Evolutionary conservation across 441 rosid genomes (phyloP), one percentile per base, ranked within the genome.

Genomic region (Brassica hybrid): DNA sequence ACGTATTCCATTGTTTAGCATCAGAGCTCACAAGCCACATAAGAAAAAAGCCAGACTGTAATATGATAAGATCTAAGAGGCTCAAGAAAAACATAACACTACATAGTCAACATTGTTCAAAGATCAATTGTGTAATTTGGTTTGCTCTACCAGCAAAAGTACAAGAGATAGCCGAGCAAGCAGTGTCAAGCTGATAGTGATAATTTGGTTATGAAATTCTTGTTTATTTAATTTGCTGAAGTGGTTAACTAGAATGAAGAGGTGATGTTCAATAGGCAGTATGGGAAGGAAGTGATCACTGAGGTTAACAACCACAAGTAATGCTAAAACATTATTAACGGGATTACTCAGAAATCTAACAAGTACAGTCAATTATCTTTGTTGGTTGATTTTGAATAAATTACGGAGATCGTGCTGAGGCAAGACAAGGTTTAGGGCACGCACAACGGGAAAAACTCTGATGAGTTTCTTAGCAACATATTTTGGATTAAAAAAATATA

Each of bases 71-170:
- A 36, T 36, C 13, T 10, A 41, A 41, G 13, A 41, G 45, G 45
- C 58, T 54, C 1, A 54, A 54, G 21, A 54, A 54, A 16, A 54
- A 54, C 58, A 54, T 17, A 14, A 50, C 19, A 54, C 18, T 54
- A 17, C 25, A 18, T 19, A 17, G 27, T 18, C 27, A 9, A 57
- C 27, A 57, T 57, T 57, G 27, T 57, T 57, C 61, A 57, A 18
- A 57, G 61, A 57, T 57, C 61, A 57, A 57, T 19, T 18, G 61
- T 57, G 61, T 36, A 36, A 36, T 36, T 36, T 36, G 41, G 58
- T 54, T 19, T 57, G 23, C 61, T 57, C 27, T 57, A 56, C 60
- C 60, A 17, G 25, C 60, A 56, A 7, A 54, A 16, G 59, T 54
- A 17, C 59, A 54, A 54, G 21, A 18, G 60, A 56, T 56, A 6